Evolutionary conservation across 768 basidiomycete genomes (phyloP), one percentile per base, ranked within the genome.

Genomic region (Suillus subluteus): DNA sequence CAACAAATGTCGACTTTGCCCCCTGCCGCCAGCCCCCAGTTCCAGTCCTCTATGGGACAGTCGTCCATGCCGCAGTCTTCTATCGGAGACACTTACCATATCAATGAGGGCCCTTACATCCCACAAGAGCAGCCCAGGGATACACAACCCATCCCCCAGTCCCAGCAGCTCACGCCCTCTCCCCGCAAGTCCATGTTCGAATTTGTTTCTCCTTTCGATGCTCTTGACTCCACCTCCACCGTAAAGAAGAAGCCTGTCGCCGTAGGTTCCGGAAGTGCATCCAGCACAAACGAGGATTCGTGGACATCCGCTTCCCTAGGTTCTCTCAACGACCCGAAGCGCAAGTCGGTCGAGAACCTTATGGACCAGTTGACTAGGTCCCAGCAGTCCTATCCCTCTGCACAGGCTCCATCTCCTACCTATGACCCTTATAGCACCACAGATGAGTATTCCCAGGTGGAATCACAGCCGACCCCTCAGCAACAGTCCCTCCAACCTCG

Each of bases 131-230:
- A 68, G 26, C 73, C 76, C 6, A 65, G 71, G 44, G 75, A 76
- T n/a, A 72, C 0, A 69, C 74, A 73, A 52, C 58, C 71, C 0
- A 35, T 70, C 18, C 64, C 74, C 23, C 73, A 71, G 62, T 70
- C 52, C 35, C 59, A 70, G 12, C 73, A 72, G 52, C 74, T 74
- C 15, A 87, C 90, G 0, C 86, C 91, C 38, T 89, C 90, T 50
- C 85, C 89, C 30, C 90, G 88, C 71, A 89, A 91, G 76, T 91
- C 91, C 59, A 87, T 94, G 85, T 95, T 95, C 71, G 92, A 94
- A 46, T 95, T 92, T 67, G 84, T 90, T 61, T 93, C 92, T 59
- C 89, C 94, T 2, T 94, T 95, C 71, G 93, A 95, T 70, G 92
- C 91, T 32, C 83, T 95, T 56, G 83, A 78, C 9, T 79, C 83